Percentiles rank a stretch among this genome's conserved stretches.
phyloP scores from a whole-genome alignment of 164 flowering plant genomes.

The Tetracentron sinense region DNA sequence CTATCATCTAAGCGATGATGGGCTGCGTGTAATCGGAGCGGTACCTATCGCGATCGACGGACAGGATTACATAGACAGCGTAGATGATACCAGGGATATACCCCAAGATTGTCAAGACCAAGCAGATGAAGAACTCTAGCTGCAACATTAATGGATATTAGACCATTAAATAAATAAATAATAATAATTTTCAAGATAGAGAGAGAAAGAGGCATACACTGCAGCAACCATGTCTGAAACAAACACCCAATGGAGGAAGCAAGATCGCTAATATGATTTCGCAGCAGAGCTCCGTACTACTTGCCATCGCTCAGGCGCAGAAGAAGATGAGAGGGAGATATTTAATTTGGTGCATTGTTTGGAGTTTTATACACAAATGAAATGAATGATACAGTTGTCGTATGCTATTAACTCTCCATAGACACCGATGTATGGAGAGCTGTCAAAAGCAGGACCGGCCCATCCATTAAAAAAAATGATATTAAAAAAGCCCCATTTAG shows the following conservation, averaged over 20 bases:
- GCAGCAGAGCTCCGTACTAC: constrained; percentile 38
- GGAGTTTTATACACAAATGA: too few relatives aligned
- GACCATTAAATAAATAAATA: neutral
- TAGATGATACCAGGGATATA: constrained; percentile 50
- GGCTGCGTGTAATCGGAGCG: constrained; percentile 22
- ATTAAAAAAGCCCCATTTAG: too few relatives aligned
- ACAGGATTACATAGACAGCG: constrained; percentile 41
- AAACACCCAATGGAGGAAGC: constrained; percentile 79
- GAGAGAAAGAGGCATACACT: constrained; percentile 32
- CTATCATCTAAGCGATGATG: constrained; percentile 12
- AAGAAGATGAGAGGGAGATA: too few relatives aligned
- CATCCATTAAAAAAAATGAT: too few relatives aligned
- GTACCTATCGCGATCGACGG: constrained; percentile 10
- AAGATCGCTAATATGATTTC: constrained; percentile 67
- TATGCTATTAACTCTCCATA: too few relatives aligned
- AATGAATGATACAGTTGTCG: too few relatives aligned
- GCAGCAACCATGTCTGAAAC: constrained; percentile 76
- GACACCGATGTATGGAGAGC: too few relatives aligned
- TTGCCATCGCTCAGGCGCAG: too few relatives aligned
- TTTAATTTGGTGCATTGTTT: too few relatives aligned
- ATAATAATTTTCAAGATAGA: constrained; percentile 22
- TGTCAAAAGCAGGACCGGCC: too few relatives aligned
- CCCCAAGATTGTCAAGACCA: constrained; percentile 40
- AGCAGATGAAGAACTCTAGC: constrained; percentile 42
- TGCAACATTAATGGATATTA: constrained; percentile 1